phyloP scores from a whole-genome alignment of 148 eudicot species.

The Persicaria tinctoria region DNA sequence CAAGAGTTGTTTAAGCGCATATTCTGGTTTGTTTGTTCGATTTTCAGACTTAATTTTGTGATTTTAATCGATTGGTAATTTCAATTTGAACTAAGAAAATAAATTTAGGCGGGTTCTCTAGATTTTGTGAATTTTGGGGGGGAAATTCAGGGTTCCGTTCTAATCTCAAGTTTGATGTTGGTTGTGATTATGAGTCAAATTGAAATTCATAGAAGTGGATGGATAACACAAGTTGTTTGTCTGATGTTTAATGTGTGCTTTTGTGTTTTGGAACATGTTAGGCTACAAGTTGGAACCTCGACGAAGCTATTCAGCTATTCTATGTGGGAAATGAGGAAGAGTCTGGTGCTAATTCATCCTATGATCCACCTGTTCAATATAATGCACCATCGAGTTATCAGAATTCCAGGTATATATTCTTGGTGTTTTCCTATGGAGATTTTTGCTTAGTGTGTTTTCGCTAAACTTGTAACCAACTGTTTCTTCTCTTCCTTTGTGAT shows the following conservation, averaged over 20 bases:
- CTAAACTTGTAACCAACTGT: too few relatives aligned
- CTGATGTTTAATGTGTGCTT: not conserved
- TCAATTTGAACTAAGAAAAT: too few relatives aligned
- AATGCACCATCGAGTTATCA: conserved; percentile 20
- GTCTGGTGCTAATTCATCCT: conserved; percentile 26
- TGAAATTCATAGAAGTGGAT: too few relatives aligned
- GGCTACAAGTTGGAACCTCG: conserved; percentile 99
- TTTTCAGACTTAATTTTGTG: not conserved
- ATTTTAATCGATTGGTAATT: not conserved
- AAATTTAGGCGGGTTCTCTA: not conserved
- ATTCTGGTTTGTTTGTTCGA: not conserved
- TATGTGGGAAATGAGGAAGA: conserved; percentile 80
- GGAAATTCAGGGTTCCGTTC: conserved; percentile 3
- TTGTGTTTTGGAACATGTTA: conserved; percentile 15
- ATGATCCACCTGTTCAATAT: conserved; percentile 35
- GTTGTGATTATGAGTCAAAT: not conserved
- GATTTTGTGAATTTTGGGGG: not conserved
- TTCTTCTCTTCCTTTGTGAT: too few relatives aligned
- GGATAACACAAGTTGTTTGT: too few relatives aligned
- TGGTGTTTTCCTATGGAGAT: too few relatives aligned
- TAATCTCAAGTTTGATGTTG: not conserved
- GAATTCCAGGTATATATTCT: too few relatives aligned
- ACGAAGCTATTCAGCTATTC: conserved; percentile 94
- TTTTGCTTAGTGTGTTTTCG: too few relatives aligned
- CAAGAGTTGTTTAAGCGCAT: not conserved